Evolutionary conservation across 495 filamentous ascomycete genomes (phyloP).

Genomic region (Neurospora sp.): DNA sequence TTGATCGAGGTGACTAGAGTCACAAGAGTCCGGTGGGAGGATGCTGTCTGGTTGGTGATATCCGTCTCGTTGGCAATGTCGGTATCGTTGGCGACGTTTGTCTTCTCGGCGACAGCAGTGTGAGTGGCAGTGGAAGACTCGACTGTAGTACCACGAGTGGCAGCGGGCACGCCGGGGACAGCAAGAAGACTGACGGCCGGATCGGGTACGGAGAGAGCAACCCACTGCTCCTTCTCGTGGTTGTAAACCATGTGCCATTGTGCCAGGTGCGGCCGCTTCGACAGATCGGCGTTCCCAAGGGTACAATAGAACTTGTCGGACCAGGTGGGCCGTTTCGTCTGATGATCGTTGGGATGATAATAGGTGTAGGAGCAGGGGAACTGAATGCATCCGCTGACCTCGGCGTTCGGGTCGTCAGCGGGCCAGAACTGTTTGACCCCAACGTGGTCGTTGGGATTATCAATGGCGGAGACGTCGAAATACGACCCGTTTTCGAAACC

Average conservation of each 20-base stretch:
- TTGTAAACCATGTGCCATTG: background rate
- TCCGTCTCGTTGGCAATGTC: background rate
- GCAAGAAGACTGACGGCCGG: background rate
- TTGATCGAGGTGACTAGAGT: background rate
- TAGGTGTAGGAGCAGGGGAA: slow-evolving; percentile 42
- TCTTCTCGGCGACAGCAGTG: too few relatives aligned
- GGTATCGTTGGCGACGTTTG: too few relatives aligned
- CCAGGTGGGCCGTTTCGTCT: slow-evolving; percentile 30
- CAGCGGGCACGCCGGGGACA: background rate
- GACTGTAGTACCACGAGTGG: background rate
- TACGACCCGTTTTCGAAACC: slow-evolving; percentile 31
- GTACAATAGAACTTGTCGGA: slow-evolving; percentile 30
- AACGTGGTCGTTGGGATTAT: slow-evolving; percentile 34
- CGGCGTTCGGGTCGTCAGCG: slow-evolving; percentile 6
- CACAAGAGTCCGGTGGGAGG: background rate
- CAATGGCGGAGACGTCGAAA: slow-evolving; percentile 47
- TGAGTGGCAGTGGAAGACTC: background rate
- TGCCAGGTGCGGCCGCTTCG: background rate
- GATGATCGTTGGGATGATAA: slow-evolving; percentile 38
- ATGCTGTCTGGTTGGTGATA: background rate
- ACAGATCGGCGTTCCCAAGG: slow-evolving; percentile 20
- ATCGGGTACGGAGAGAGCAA: background rate
- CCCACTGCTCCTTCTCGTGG: background rate
- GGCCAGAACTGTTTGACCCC: slow-evolving; percentile 41
- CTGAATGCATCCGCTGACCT: slow-evolving; percentile 33